Conservation (phyloP, 805 yeast genomes). For the Lipomyces mesembrius region DNA sequence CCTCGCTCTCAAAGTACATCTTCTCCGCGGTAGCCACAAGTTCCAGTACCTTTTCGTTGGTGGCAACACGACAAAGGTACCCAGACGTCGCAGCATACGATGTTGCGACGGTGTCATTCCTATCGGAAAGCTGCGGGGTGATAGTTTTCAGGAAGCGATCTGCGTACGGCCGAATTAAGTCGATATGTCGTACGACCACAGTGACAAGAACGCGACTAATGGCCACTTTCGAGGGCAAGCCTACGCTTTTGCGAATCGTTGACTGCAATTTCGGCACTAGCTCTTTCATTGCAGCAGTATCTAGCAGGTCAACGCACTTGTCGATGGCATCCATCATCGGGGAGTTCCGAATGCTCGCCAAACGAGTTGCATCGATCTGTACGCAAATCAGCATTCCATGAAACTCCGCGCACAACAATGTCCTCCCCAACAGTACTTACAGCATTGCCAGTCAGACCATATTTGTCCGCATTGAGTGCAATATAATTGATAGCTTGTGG, state of each 20-base stretch:
- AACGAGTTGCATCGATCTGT: conserved; percentile 71
- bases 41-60: conserved; percentile 56
- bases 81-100: conserved; percentile 84
- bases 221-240: conserved; percentile 88
- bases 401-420: background rate
- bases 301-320: conserved; percentile 62
- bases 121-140: conserved; percentile 63
- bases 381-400: background rate
- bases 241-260: conserved; percentile 73
- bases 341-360: conserved; percentile 73
- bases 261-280: conserved; percentile 56
- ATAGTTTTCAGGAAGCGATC: conserved; percentile 66
- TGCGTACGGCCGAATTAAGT: conserved; percentile 55
- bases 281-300: conserved; percentile 55
- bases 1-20: conserved; percentile 64
- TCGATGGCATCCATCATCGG: conserved; percentile 91
- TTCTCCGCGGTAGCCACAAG: conserved; percentile 58
- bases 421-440: conserved; percentile 35
- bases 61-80: conserved; percentile 67
- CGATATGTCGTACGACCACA: conserved; percentile 61
- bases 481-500: conserved; percentile 88
- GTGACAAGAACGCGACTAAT: conserved; percentile 75
- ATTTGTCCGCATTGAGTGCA: conserved; percentile 85
- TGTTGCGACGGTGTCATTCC: conserved; percentile 71
- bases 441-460: conserved; percentile 68